These are phyloP conservation scores for Trichoderma citrinoviride DNA, from an alignment of 2,329 filamentous ascomycete genomes.

Conservation along the genomic window DNA sequence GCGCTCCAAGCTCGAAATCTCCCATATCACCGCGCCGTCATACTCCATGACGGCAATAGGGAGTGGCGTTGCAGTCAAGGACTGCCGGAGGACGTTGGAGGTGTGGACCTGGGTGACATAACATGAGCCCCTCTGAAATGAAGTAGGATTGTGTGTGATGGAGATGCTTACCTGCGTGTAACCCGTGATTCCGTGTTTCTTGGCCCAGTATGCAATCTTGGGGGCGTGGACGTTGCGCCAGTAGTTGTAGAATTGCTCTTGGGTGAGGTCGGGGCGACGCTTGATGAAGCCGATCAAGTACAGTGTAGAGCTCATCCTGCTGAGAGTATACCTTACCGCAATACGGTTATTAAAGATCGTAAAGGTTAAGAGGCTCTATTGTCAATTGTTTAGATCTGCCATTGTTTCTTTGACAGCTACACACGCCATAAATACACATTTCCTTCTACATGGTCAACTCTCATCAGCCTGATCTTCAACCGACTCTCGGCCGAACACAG, in stretches of 20 bases:
- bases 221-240: constrained; percentile 19
- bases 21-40: constrained; percentile 20
- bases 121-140: background rate
- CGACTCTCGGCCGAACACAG: constrained; percentile 3
- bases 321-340: background rate
- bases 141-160: too few species aligned
- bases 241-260: constrained; percentile 18
- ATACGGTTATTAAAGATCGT: background rate
- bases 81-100: background rate
- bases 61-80: background rate
- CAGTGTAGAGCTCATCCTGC: background rate
- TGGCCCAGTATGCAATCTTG: constrained; percentile 14
- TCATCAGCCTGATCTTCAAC: background rate
- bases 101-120: background rate
- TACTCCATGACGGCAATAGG: constrained; percentile 8
- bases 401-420: background rate
- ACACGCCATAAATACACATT: background rate
- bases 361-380: background rate
- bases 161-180: constrained; percentile 10
- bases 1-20: constrained; percentile 12
- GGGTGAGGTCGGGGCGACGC: constrained; percentile 10
- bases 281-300: constrained; percentile 10
- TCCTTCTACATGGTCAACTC: background rate
- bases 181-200: constrained; percentile 14
- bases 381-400: background rate